Percentiles rank a stretch among this genome's conserved stretches.
Conservation (phyloP, 495 filamentous ascomycete genomes). For the Wilcoxina mikolae region DNA sequence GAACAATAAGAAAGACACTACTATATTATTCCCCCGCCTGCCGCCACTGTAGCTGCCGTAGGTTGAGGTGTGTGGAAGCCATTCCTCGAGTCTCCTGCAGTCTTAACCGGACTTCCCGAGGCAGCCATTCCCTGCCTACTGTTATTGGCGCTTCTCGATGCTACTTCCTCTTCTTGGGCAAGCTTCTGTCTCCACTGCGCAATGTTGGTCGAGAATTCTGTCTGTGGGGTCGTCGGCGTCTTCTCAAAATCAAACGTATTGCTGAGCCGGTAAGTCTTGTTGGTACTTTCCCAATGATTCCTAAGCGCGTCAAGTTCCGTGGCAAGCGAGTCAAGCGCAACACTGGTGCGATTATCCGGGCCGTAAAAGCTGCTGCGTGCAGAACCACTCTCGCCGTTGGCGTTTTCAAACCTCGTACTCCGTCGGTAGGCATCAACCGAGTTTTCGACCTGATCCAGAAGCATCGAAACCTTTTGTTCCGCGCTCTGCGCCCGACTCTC, state of each 20-base stretch:
- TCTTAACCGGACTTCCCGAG: conserved; percentile 16
- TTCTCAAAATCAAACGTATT: conserved; percentile 75
- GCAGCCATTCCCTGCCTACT: conserved; percentile 8
- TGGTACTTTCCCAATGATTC: conserved; percentile 86
- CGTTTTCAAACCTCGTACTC: conserved; percentile 19
- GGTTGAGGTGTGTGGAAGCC: neutral
- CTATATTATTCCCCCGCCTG: conserved; percentile 3
- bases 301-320: conserved; percentile 79
- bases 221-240: conserved; percentile 25
- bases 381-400: conserved; percentile 34
- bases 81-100: neutral
- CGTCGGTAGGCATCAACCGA: conserved; percentile 91
- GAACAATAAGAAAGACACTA: conserved; percentile 3
- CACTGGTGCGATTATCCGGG: conserved; percentile 53
- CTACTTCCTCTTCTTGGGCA: conserved; percentile 24
- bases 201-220: conserved; percentile 24
- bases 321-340: conserved; percentile 80
- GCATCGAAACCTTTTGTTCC: conserved; percentile 78
- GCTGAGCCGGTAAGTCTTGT: conserved; percentile 80
- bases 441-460: conserved; percentile 83
- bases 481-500: conserved; percentile 75
- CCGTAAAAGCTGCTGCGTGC: conserved; percentile 36
- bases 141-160: conserved; percentile 20
- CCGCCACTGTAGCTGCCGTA: neutral
- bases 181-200: conserved; percentile 27